phyloP scores from a whole-genome alignment of 192 early-diverging fungal species.

The Coemansia sp. region DNA sequence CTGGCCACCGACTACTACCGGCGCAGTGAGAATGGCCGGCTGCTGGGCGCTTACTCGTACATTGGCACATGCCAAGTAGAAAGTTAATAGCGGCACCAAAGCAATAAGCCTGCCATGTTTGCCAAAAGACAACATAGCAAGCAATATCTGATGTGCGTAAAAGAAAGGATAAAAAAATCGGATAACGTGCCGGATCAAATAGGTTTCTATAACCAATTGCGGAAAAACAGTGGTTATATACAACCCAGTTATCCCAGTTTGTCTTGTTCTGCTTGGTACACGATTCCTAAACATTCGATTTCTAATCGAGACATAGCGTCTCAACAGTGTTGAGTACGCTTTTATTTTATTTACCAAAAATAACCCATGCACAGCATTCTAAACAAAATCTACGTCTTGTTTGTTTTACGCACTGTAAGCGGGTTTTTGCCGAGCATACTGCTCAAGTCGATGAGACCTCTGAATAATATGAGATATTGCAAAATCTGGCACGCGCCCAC shows the following conservation, averaged over 20 bases:
- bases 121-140: neutral
- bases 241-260: neutral
- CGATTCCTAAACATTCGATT: neutral
- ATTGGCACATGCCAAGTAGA: neutral
- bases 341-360: neutral
- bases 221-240: neutral
- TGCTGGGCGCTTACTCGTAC: neutral
- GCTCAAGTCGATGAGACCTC: neutral
- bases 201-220: neutral
- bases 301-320: neutral
- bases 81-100: neutral
- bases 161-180: neutral
- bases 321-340: neutral
- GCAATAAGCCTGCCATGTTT: neutral
- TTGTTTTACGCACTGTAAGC: neutral
- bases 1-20: no score
- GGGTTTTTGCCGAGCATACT: neutral
- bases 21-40: neutral
- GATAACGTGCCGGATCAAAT: neutral
- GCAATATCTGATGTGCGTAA: neutral
- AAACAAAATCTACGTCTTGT: conserved; percentile 4
- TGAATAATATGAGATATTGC: neutral
- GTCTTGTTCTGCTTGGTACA: neutral
- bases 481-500: neutral
- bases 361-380: neutral